phyloP scores from a whole-genome alignment of 2,329 filamentous ascomycete species.

The Zymoseptoria tritici region DNA sequence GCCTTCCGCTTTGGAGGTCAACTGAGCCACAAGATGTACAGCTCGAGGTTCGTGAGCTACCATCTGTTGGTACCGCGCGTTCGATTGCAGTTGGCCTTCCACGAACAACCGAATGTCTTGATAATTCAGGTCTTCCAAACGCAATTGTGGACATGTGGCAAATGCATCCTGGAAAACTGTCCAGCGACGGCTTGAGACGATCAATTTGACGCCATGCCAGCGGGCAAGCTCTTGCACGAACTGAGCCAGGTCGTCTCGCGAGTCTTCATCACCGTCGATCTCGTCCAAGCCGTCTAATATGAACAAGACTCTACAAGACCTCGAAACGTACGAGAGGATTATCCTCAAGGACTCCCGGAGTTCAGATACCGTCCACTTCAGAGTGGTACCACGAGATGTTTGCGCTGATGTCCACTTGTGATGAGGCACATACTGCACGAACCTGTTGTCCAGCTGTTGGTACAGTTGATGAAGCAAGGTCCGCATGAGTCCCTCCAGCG shows the following conservation, averaged over 20 bases:
- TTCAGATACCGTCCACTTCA: conserved; percentile 1
- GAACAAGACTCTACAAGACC: not conserved
- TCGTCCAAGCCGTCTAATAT: conserved; percentile 3
- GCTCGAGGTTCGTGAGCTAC: not conserved
- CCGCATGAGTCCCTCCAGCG: not conserved
- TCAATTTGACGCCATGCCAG: not conserved
- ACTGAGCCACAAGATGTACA: not conserved
- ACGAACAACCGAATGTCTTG: conserved; percentile 1
- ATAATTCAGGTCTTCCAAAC: conserved; percentile 1
- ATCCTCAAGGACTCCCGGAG: not conserved
- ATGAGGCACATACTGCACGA: not conserved
- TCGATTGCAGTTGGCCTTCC: not conserved
- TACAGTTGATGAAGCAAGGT: not conserved
- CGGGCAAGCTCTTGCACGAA: not conserved
- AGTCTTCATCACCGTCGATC: conserved; percentile 1
- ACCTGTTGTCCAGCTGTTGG: not conserved
- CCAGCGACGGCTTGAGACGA: conserved; percentile 2
- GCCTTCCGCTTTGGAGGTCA: conserved; percentile 1
- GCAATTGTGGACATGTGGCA: conserved; percentile 1
- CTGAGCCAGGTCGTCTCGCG: not conserved
- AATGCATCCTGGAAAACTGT: conserved; percentile 3
- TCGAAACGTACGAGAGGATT: not conserved
- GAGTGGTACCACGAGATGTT: not conserved
- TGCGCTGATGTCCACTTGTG: not conserved
- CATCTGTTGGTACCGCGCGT: not conserved